Evolutionary conservation across 2,329 filamentous ascomycete species (phyloP), one percentile per base, ranked within the genome.

Genomic region (Rhynchosporium agropyri): DNA sequence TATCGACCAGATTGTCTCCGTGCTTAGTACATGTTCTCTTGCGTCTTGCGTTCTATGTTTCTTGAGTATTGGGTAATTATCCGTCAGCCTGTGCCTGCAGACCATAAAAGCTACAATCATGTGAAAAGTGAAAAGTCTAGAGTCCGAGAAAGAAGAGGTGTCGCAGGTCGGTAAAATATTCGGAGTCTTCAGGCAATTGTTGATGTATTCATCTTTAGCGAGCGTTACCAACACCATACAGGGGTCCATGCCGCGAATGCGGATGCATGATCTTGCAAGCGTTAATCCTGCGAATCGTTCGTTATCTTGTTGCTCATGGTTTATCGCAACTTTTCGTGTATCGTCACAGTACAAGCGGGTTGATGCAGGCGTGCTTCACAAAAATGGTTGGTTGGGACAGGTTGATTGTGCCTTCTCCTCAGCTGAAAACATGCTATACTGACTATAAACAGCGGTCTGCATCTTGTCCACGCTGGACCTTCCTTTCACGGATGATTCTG

Each of bases 281-380:
- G 13, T 7, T 54, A 64, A 20, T 20, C 20, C 20, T 20, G 20
- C 20, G 20, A 20, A 20, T 20, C 20, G 20, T 20, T 20, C 20
- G 20, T 20, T 20, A 20, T 64, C 54, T 54, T 54, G 54, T 60
- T 28, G 42, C 29, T 42, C 55, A 56, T 62, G 63, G 62, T 55
- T 6, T 31, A 59, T 64, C 55, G 50, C 29, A 64, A 62, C 50
- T 49, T 31, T 48, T 42, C 58, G 26, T 33, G 48, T 45, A 20
- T 43, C 50, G 38, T 56, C 38, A 15, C 28, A 31, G 57, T 62
- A 59, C 56, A 62, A 51, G 55, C 51, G 54, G 38, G 57, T n/a
- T 15, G 33, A 26, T 46, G 33, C 61, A 54, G 43, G 48, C 15
- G 42, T 56, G 61, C 33, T 45, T 20, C 33, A 49, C 28, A 42